Evolutionary conservation across 2,329 filamentous ascomycete genomes (phyloP).

Genomic region (Colletotrichum gigasporum): DNA sequence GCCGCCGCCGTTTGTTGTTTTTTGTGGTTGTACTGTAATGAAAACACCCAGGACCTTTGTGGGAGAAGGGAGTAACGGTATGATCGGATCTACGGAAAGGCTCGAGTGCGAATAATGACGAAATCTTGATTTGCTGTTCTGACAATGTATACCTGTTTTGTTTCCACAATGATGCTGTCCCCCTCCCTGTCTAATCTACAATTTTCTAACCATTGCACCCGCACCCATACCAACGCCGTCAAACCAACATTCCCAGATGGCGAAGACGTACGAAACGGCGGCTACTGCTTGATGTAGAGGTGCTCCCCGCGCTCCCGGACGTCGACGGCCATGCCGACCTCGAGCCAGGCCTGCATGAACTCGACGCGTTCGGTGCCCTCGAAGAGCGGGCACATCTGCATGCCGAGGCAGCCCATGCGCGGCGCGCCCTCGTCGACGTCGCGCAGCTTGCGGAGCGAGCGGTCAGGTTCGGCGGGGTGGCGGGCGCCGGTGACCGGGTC

Average conservation of each 20-base stretch:
- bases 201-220: not conserved
- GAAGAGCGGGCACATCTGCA: conserved; percentile 71
- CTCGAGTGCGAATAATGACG: not conserved
- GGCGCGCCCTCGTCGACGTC: conserved; percentile 69
- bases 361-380: conserved; percentile 37
- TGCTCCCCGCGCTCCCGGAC: conserved; percentile 59
- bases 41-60: not conserved
- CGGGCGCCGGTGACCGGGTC: conserved; percentile 68
- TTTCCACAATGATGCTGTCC: not conserved
- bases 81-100: not conserved
- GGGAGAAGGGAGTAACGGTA: conserved; percentile 10
- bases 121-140: not conserved
- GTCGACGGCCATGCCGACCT: conserved; percentile 65
- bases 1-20: not conserved
- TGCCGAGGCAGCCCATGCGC: conserved; percentile 67
- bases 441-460: conserved; percentile 65
- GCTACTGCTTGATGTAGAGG: conserved; percentile 48
- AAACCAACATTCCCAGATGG: not conserved
- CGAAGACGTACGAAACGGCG: not conserved
- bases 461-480: conserved; percentile 65
- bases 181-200: not conserved
- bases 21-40: not conserved
- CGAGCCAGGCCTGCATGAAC: conserved; percentile 53
- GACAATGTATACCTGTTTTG: not conserved
- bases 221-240: not conserved